Evolutionary conservation across 2,329 filamentous ascomycete species (phyloP).

Genomic region (Fusarium gaditjirri): DNA sequence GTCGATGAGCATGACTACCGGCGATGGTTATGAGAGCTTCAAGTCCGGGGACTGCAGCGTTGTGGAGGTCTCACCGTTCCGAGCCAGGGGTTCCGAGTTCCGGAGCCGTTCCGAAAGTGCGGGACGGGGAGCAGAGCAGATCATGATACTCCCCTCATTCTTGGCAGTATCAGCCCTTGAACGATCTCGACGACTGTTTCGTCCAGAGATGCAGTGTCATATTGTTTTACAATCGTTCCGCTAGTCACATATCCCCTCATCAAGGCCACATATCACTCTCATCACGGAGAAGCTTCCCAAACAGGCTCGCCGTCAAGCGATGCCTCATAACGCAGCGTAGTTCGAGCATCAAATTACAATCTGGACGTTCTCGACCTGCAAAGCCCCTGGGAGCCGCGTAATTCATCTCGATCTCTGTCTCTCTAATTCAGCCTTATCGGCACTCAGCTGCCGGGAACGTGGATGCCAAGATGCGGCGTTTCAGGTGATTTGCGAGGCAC

Average conservation of each 20-base stretch:
- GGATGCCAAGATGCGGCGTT: not conserved
- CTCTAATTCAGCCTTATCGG: not conserved
- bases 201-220: not conserved
- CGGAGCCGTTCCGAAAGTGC: not conserved
- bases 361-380: not conserved
- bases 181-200: not conserved
- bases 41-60: rapidly evolving
- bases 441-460: not conserved
- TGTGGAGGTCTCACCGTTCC: rapidly evolving
- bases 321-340: not conserved
- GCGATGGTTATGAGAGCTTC: rapidly evolving
- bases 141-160: not conserved
- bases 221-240: not conserved
- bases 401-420: not conserved
- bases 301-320: not conserved
- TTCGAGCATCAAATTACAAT: not conserved
- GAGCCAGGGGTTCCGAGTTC: not conserved
- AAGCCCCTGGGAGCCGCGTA: not conserved
- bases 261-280: not conserved
- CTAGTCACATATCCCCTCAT: not conserved
- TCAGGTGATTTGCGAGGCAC: not conserved
- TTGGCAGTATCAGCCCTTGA: not conserved
- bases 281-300: not conserved
- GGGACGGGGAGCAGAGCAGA: not conserved
- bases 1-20: rapidly evolving